Evolutionary conservation across 148 eudicot genomes (phyloP).

Genomic region (Nyssa sinensis): DNA sequence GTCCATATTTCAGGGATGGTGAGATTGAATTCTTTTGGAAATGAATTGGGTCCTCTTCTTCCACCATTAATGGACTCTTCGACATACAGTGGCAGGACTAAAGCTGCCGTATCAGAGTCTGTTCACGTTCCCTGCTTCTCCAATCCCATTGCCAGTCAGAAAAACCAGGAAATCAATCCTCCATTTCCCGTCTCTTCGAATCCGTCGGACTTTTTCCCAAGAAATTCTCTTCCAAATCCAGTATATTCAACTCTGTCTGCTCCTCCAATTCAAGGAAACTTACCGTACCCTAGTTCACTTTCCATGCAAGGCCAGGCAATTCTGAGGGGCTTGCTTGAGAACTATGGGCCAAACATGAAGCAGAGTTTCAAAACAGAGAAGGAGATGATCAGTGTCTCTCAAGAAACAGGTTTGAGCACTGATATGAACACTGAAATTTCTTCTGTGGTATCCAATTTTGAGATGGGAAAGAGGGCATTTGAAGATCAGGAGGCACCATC

Average conservation of each 20-base stretch:
- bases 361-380: slow-evolving; percentile 45
- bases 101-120: slow-evolving; percentile 17
- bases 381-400: slow-evolving; percentile 43
- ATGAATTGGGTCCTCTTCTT: slow-evolving; percentile 29
- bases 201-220: slow-evolving; percentile 9
- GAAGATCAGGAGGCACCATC: slow-evolving; percentile 53
- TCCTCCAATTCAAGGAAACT: slow-evolving; percentile 29
- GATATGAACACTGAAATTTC: slow-evolving; percentile 57
- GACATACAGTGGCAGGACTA: slow-evolving; percentile 23
- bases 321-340: slow-evolving; percentile 47
- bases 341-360: slow-evolving; percentile 35
- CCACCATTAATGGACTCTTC: slow-evolving; percentile 62
- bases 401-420: slow-evolving; percentile 50
- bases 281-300: slow-evolving; percentile 19
- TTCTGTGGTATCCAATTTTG: slow-evolving; percentile 49
- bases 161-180: slow-evolving; percentile 28
- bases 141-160: slow-evolving; percentile 42
- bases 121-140: slow-evolving; percentile 93
- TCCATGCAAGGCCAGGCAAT: slow-evolving; percentile 42
- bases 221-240: slow-evolving; percentile 3
- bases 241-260: slow-evolving; percentile 17
- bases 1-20: slow-evolving; percentile 33
- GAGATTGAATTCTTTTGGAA: slow-evolving; percentile 23
- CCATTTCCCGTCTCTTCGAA: slow-evolving; percentile 17
- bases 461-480: slow-evolving; percentile 35